Conservation (phyloP, 345 rosid species). For the Clarkia xantiana region DNA sequence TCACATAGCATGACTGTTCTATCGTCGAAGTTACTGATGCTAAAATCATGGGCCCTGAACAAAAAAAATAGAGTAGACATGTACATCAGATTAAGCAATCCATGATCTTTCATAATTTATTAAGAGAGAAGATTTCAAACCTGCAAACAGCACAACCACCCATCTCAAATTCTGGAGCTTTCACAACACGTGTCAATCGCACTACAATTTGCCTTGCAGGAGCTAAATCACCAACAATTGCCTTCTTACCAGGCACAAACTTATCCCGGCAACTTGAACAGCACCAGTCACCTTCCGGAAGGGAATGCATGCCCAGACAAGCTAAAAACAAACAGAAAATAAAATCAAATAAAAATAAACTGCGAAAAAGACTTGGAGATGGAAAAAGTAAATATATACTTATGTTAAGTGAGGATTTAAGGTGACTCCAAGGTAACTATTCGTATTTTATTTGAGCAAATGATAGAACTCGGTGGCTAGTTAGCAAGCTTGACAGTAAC, state of each 20-base stretch:
- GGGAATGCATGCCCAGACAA: slow-evolving; percentile 49
- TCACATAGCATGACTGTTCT: slow-evolving; percentile 87
- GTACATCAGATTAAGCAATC: slow-evolving; percentile 2
- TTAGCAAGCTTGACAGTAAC: too few relatives aligned
- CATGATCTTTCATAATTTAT: slow-evolving; percentile 2
- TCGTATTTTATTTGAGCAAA: too few relatives aligned
- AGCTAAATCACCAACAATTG: slow-evolving; percentile 22
- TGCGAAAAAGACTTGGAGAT: slow-evolving; percentile 1
- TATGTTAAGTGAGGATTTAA: too few relatives aligned
- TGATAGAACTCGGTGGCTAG: too few relatives aligned
- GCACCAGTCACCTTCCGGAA: slow-evolving; percentile 64
- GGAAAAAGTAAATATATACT: background rate
- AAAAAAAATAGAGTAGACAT: slow-evolving; percentile 3
- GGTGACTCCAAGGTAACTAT: too few relatives aligned
- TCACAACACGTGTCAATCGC: slow-evolving; percentile 52
- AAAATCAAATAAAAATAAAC: too few relatives aligned
- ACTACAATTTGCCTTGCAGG: slow-evolving; percentile 39
- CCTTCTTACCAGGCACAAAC: slow-evolving; percentile 24
- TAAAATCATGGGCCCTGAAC: slow-evolving; percentile 68
- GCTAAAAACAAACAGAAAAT: slow-evolving; percentile 56
- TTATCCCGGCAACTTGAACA: slow-evolving; percentile 64
- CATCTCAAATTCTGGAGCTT: slow-evolving; percentile 59
- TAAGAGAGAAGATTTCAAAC: slow-evolving; percentile 16
- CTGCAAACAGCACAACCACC: slow-evolving; percentile 97
- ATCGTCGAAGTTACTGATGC: slow-evolving; percentile 51